Conservation (phyloP, 192 early-diverging fungal species). For the Obelidium mucronatum region DNA sequence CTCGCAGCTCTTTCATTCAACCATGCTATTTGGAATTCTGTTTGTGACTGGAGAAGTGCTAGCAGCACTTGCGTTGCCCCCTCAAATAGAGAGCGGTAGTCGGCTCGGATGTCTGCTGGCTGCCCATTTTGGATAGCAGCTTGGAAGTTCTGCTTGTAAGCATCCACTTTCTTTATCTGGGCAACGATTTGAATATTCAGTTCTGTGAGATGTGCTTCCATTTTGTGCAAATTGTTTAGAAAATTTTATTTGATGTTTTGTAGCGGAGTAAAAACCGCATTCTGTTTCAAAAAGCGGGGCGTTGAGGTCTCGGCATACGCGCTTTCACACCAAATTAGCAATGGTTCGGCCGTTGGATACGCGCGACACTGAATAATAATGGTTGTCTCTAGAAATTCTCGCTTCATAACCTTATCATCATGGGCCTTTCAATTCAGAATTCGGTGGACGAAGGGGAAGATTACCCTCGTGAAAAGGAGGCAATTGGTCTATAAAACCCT, state of each 20-base stretch:
- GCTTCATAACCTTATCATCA: too few species aligned
- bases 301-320: background rate
- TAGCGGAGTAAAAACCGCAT: background rate
- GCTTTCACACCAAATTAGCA: too few species aligned
- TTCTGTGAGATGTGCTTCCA: background rate
- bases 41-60: background rate
- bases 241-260: background rate
- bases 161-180: background rate
- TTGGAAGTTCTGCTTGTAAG: background rate
- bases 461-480: too few species aligned
- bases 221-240: background rate
- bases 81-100: background rate
- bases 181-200: conserved; percentile 59
- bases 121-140: background rate
- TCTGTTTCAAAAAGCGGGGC: background rate
- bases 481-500: too few species aligned
- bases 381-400: too few species aligned
- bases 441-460: too few species aligned
- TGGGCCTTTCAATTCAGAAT: too few species aligned
- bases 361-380: too few species aligned
- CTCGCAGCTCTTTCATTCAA: background rate
- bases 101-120: background rate
- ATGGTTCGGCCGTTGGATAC: too few species aligned
- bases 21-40: background rate
- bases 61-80: background rate